phyloP scores from a whole-genome alignment of 306 rosid species.

The Cucumis hystrix region DNA sequence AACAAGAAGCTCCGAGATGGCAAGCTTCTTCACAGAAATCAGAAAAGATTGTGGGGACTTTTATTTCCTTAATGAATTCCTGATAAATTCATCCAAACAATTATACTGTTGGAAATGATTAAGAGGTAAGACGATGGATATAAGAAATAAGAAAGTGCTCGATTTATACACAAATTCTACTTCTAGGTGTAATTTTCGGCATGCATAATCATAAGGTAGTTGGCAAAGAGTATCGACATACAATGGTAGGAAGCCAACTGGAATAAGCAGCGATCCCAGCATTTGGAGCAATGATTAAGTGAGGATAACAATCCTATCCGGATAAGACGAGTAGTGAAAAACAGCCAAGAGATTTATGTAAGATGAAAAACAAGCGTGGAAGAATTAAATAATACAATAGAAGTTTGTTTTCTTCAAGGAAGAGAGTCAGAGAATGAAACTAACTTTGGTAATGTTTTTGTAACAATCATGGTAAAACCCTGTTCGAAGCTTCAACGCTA shows the following conservation, averaged over 20 bases:
- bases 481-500: slow-evolving; percentile 51
- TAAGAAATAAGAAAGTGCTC: neutral
- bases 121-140: neutral
- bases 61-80: slow-evolving; percentile 48
- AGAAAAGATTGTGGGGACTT: slow-evolving; percentile 52
- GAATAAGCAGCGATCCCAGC: slow-evolving; percentile 82
- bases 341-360: neutral
- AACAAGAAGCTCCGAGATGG: slow-evolving; percentile 70
- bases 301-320: slow-evolving; percentile 50
- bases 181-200: neutral
- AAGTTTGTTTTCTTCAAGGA: neutral
- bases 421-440: neutral
- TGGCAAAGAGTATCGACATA: slow-evolving; percentile 15
- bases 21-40: slow-evolving; percentile 97
- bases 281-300: slow-evolving; percentile 73
- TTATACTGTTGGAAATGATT: neutral
- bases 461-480: slow-evolving; percentile 81
- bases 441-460: slow-evolving; percentile 47
- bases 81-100: slow-evolving; percentile 18
- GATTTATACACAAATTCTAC: neutral
- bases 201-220: neutral
- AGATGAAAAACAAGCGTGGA: neutral
- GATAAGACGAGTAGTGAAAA: neutral
- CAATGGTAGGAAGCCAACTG: slow-evolving; percentile 82
- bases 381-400: neutral